These are phyloP conservation scores for Astrocystis sublimbata DNA, from an alignment of 495 filamentous ascomycete genomes.

Conservation along the genomic window DNA sequence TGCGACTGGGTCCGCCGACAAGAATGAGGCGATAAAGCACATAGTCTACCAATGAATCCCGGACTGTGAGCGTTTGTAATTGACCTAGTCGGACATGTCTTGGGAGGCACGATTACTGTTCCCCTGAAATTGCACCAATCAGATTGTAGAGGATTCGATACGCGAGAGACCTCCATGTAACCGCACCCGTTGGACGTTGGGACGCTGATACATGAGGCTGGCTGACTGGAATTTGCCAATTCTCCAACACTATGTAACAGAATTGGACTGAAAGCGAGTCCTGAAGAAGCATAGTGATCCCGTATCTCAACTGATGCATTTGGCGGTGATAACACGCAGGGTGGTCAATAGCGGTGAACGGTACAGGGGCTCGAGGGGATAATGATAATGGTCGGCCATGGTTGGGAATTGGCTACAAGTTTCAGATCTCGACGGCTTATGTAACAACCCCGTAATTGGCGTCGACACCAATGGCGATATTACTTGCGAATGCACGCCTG, in stretches of 20 bases:
- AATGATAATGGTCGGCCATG: no score
- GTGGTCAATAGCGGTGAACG: background rate
- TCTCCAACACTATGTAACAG: background rate
- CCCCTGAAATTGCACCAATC: background rate
- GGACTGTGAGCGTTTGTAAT: background rate
- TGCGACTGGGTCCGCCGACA: conserved; percentile 5
- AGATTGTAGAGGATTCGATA: no score
- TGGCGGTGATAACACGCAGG: background rate
- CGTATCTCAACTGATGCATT: background rate
- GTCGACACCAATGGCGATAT: no score
- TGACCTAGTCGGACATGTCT: background rate
- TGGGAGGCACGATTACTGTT: background rate
- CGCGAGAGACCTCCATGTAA: no score
- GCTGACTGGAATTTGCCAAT: background rate
- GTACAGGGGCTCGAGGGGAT: no score
- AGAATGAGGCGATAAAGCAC: background rate
- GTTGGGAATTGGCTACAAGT: no score
- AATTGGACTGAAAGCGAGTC: background rate
- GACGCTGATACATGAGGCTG: background rate
- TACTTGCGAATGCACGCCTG: no score
- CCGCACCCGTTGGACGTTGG: background rate
- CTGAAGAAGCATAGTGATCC: background rate
- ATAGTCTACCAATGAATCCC: background rate
- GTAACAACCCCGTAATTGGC: no score
- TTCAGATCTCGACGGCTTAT: no score